These are phyloP conservation scores for Rhizophora apiculata DNA, from an alignment of 345 rosid genomes.

Conservation along the genomic window DNA sequence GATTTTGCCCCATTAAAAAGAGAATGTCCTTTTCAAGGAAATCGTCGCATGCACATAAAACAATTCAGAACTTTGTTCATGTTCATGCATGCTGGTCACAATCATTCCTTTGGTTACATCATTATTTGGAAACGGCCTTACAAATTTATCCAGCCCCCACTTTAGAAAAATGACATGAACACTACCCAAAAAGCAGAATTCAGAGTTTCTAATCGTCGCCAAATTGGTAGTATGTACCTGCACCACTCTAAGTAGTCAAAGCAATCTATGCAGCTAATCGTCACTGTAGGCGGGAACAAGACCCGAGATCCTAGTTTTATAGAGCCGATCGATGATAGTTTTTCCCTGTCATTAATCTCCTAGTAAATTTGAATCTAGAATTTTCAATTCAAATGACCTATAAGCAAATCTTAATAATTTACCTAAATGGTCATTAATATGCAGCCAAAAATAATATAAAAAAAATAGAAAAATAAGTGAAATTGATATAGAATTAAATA, in stretches of 20 bases:
- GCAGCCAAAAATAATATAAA: too few relatives aligned
- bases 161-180: background rate
- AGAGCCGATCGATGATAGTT: too few relatives aligned
- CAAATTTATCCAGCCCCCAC: too few relatives aligned
- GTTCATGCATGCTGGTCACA: background rate
- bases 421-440: too few relatives aligned
- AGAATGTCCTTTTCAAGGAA: background rate
- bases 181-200: background rate
- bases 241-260: background rate
- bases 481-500: too few relatives aligned
- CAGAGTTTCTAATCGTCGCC: background rate
- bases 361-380: too few relatives aligned
- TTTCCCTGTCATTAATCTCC: too few relatives aligned
- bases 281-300: background rate
- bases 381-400: too few relatives aligned
- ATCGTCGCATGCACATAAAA: background rate
- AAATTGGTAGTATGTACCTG: background rate
- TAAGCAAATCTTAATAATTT: too few relatives aligned
- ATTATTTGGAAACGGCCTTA: background rate
- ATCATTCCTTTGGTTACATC: background rate
- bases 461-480: too few relatives aligned
- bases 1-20: background rate
- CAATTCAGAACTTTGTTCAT: background rate
- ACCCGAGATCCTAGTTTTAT: too few relatives aligned
- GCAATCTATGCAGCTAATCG: background rate